A percentile compares a stretch with the other conserved stretches of the same genome.
Evolutionary conservation across 2,329 filamentous ascomycete genomes (phyloP).

Genomic region (Camillea tinctor): DNA sequence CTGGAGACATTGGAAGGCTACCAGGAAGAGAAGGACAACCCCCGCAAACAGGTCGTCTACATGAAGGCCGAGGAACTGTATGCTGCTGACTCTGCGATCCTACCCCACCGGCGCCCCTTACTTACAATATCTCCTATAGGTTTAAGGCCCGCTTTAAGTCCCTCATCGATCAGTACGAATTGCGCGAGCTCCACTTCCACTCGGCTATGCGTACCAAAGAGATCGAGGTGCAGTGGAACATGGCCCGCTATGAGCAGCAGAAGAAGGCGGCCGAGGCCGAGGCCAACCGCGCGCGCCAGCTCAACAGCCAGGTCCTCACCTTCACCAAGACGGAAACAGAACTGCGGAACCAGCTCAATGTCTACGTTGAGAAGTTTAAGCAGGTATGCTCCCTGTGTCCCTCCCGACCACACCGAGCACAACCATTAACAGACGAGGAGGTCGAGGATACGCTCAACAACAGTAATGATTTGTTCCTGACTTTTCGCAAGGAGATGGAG

Average conservation of each 20-base stretch:
- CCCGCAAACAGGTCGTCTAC: slow-evolving; percentile 76
- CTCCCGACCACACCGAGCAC: slow-evolving; percentile 25
- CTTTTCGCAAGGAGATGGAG: slow-evolving; percentile 98
- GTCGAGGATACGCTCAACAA: slow-evolving; percentile 98
- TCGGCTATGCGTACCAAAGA: slow-evolving; percentile 91
- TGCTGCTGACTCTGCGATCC: slow-evolving; percentile 36
- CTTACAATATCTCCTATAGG: slow-evolving; percentile 51
- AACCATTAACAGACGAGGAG: slow-evolving; percentile 57
- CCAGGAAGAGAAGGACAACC: slow-evolving; percentile 81
- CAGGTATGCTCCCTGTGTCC: slow-evolving; percentile 65
- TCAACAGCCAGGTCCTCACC: slow-evolving; percentile 89
- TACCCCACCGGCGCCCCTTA: not conserved
- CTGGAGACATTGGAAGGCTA: slow-evolving; percentile 84
- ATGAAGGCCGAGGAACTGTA: slow-evolving; percentile 89
- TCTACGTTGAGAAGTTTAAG: slow-evolving; percentile 99
- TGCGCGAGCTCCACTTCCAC: slow-evolving; percentile 92
- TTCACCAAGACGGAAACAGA: slow-evolving; percentile 96
- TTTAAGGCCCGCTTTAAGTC: slow-evolving; percentile 89
- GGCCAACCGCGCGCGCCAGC: slow-evolving; percentile 72
- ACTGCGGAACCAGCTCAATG: slow-evolving; percentile 90
- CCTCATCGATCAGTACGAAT: slow-evolving; percentile 93
- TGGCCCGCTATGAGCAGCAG: slow-evolving; percentile 84
- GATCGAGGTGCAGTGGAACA: slow-evolving; percentile 88
- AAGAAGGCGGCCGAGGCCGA: slow-evolving; percentile 86
- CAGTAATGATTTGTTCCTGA: slow-evolving; percentile 94